Evolutionary conservation across 2,329 filamentous ascomycete genomes (phyloP), one percentile per base, ranked within the genome.

Genomic region (Arachnopeziza araneosa): DNA sequence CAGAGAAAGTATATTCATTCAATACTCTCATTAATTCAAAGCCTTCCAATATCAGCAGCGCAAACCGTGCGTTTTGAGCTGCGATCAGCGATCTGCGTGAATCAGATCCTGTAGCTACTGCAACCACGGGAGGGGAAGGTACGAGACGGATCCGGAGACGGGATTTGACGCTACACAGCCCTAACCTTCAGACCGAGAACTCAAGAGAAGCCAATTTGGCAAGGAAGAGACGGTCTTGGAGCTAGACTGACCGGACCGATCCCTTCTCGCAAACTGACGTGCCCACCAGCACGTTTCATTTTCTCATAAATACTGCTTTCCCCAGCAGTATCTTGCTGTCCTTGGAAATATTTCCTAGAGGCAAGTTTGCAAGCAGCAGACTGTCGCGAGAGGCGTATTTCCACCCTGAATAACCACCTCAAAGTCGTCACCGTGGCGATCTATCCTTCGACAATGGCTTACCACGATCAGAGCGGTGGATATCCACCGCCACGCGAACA

Each of bases 391-490:
- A 44, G 17, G 36, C 36, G 17, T 44, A 17, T 44, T 12, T 44
- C 12, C 17, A 54, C 21, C 23, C 21, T 24, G 8, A 58, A 14
- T 10, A 1, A 23, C 22, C 32, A n/a, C n/a, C 30, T n/a, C 30
- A 52, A 56, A 63, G 49, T 54, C 59, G 56, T 63, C 62, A 63
- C 61, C 56, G 66, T 72, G 68, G 70, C 66, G 64, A 70, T 70
- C 66, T 44, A 54, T 54, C 52, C 10, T 17, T 19, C 36, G 12
- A 44, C 36, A 44, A 73, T 73, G 71, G 67, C 70, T 54, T 73
- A 71, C 56, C 66, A 66, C 53, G 69, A 71, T 56, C 65, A 69
- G 51, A 66, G 61, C 57, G 68, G 69, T 63, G 66, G 66, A 50
- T 70, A 71, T 61, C 68, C 66, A 56, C 67, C 70, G 49, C 64